Conservation (phyloP, 1,284 basidiomycete species). For the Cryptococcus deneoformans region DNA sequence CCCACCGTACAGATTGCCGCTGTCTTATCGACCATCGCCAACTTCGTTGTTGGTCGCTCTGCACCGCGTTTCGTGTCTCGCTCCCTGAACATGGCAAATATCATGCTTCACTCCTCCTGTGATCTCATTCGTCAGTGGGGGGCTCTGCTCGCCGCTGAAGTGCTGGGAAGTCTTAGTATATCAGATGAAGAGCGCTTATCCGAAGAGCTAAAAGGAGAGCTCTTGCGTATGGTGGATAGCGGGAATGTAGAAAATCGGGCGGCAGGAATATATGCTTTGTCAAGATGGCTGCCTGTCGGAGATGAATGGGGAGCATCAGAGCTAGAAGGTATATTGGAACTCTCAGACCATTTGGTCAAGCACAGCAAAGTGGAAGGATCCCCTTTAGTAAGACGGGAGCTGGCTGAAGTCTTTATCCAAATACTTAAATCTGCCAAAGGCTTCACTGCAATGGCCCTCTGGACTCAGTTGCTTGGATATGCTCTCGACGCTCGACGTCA, state of each 20-base stretch:
- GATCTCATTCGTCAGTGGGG: constrained; percentile 35
- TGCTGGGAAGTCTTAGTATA: constrained; percentile 15
- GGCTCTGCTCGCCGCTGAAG: constrained; percentile 29
- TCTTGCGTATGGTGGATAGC: constrained; percentile 7
- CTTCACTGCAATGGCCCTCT: constrained; percentile 19
- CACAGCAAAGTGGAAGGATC: constrained; percentile 23
- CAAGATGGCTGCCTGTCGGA: constrained; percentile 17
- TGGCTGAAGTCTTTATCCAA: constrained; percentile 19
- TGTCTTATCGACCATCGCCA: constrained; percentile 29
- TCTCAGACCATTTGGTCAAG: constrained; percentile 11
- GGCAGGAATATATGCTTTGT: constrained; percentile 28
- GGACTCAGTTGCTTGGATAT: constrained; percentile 12
- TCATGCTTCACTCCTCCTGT: constrained; percentile 19
- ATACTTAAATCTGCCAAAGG: constrained; percentile 14
- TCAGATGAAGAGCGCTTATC: constrained; percentile 6
- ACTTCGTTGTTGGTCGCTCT: constrained; percentile 15
- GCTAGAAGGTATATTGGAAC: constrained; percentile 1
- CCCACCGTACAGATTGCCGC: constrained; percentile 26
- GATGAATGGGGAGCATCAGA: background rate
- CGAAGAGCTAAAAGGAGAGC: constrained; percentile 2
- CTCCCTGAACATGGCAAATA: constrained; percentile 15
- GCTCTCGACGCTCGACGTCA: constrained; percentile 4
- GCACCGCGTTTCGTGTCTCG: constrained; percentile 19
- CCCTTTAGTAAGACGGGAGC: constrained; percentile 28
- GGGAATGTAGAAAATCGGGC: constrained; percentile 28